Evolutionary conservation across 805 yeast genomes (phyloP).

Genomic region (Saccharomyces eubayanus): DNA sequence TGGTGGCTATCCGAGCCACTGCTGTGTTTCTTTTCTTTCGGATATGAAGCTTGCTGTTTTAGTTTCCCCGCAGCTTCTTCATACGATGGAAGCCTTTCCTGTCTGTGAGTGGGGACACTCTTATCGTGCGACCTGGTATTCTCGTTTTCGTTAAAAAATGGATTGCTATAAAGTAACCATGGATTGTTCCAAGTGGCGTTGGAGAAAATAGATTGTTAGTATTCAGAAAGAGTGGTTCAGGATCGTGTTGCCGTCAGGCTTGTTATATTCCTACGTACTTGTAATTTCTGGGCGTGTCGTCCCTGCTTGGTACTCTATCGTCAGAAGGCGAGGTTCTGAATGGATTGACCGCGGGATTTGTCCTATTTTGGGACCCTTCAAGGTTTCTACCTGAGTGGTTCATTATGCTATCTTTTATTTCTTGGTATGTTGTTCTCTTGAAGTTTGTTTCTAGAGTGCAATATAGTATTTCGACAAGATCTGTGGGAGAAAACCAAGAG

Average conservation of each 20-base stretch:
- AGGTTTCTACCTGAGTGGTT: neutral
- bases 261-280: neutral
- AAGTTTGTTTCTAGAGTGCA: neutral
- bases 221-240: neutral
- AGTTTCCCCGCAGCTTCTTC: conserved; percentile 33
- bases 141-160: neutral
- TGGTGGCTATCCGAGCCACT: neutral
- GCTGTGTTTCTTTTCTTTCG: conserved; percentile 8
- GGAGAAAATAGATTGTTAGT: neutral
- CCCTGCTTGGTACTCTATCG: neutral
- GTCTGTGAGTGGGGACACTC: neutral
- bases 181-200: neutral
- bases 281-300: neutral
- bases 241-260: neutral
- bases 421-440: neutral
- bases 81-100: conserved; percentile 14
- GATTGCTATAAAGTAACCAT: neutral
- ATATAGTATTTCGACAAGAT: neutral
- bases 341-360: neutral
- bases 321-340: neutral
- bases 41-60: conserved; percentile 5
- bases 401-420: neutral
- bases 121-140: neutral
- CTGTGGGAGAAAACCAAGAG: neutral
- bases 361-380: neutral